phyloP scores from a whole-genome alignment of 345 rosid species.

The Eucalyptus marginata region DNA sequence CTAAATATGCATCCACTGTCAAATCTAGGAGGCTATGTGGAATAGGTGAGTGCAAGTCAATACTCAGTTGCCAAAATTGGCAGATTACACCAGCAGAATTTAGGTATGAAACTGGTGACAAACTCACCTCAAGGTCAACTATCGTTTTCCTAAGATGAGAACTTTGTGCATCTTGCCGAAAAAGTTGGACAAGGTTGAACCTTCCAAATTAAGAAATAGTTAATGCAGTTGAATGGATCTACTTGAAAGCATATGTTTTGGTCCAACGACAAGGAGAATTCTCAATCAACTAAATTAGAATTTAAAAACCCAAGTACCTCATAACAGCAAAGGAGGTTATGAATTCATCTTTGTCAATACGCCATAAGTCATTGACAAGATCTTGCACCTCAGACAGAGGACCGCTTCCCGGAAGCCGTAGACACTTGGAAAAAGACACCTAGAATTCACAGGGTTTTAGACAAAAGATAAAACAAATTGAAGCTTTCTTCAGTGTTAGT shows the following conservation, averaged over 20 bases:
- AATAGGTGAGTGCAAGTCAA: neutral
- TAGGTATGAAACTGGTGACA: neutral
- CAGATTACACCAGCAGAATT: neutral
- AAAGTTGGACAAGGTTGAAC: constrained; percentile 86
- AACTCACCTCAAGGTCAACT: constrained; percentile 85
- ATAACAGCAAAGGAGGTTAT: constrained; percentile 75
- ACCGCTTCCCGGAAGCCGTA: constrained; percentile 63
- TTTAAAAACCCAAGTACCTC: constrained; percentile 38
- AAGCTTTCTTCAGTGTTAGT: neutral
- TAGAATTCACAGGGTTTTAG: neutral
- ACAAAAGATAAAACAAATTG: neutral
- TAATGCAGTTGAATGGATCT: neutral
- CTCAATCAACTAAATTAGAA: neutral
- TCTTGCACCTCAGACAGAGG: constrained; percentile 29
- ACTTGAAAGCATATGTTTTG: neutral
- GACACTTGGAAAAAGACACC: constrained; percentile 77
- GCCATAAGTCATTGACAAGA: constrained; percentile 60
- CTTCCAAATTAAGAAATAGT: constrained; percentile 23
- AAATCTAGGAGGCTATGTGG: constrained; percentile 79
- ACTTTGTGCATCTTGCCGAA: constrained; percentile 39
- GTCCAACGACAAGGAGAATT: neutral
- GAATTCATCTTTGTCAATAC: constrained; percentile 72
- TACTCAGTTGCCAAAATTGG: neutral
- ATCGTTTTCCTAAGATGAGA: constrained; percentile 78
- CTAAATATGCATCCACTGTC: constrained; percentile 81